A percentile compares a stretch with the other conserved stretches of the same genome.
Conservation (phyloP, 208 protist genomes). For the Leishmania tarentolae region DNA sequence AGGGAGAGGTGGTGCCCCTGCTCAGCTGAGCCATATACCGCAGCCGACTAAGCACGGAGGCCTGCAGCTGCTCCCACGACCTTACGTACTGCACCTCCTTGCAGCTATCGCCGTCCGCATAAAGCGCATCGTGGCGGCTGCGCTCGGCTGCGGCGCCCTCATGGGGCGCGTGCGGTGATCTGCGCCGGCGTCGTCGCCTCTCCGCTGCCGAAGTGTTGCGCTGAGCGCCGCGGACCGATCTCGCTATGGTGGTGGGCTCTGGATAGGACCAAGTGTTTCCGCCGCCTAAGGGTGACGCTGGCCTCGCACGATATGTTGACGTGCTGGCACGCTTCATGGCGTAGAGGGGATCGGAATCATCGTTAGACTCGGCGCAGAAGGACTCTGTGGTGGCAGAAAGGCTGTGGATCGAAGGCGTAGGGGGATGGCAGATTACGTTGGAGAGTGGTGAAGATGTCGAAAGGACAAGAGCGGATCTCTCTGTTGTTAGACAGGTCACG, state of each 20-base stretch:
- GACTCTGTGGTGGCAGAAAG: background rate
- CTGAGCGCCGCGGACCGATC: background rate
- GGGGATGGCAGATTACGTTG: background rate
- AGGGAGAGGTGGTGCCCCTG: background rate
- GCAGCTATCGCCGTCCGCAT: background rate
- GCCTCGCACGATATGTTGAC: background rate
- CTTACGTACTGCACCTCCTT: slow-evolving; percentile 30
- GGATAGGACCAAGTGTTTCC: no score
- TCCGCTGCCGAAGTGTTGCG: background rate
- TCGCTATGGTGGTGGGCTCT: no score
- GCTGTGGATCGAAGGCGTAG: background rate
- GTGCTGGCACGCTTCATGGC: background rate
- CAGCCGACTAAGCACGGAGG: slow-evolving; percentile 31
- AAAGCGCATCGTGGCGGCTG: background rate
- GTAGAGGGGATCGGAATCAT: background rate
- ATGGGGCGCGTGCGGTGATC: background rate
- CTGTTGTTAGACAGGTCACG: background rate
- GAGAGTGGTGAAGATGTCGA: background rate
- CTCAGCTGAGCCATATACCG: slow-evolving; percentile 5
- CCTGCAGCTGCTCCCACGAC: slow-evolving; percentile 42
- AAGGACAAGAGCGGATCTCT: background rate
- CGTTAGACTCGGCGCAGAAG: background rate
- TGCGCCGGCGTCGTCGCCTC: background rate
- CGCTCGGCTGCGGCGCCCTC: background rate
- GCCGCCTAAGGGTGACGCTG: background rate